Evolutionary conservation across 805 yeast species (phyloP).

Genomic region (Ogataea ramenticola): DNA sequence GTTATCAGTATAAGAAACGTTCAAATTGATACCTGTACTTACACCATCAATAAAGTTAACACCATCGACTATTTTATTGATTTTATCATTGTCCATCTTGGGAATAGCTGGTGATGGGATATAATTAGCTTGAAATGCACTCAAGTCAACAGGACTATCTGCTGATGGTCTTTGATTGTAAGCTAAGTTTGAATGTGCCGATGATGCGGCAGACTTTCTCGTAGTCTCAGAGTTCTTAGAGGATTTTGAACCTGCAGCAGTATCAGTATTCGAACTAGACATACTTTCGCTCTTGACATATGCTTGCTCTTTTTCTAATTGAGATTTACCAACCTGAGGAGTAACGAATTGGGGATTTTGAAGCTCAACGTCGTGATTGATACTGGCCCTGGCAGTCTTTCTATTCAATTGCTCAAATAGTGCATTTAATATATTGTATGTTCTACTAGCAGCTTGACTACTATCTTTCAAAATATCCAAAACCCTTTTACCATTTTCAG

Average conservation of each 20-base stretch:
- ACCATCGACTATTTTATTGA: conserved; percentile 20
- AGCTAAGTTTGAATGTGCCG: too few species aligned
- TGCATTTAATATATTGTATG: conserved; percentile 73
- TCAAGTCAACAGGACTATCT: conserved; percentile 2
- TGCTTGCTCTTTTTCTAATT: conserved; percentile 15
- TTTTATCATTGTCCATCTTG: conserved; percentile 13
- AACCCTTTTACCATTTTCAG: conserved; percentile 73
- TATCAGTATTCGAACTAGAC: background rate
- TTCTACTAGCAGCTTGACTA: conserved; percentile 72
- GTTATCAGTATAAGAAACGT: conserved; percentile 7
- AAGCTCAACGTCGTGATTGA: conserved; percentile 11
- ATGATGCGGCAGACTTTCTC: conserved; percentile 5
- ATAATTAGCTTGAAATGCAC: conserved; percentile 7
- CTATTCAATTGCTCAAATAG: conserved; percentile 72
- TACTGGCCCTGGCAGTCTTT: conserved; percentile 47
- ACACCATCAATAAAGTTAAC: conserved; percentile 29
- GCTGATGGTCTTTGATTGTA: background rate
- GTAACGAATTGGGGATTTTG: conserved; percentile 17
- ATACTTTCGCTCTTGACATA: background rate
- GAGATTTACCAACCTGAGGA: conserved; percentile 20
- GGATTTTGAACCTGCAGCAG: conserved; percentile 1
- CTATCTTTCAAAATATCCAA: conserved; percentile 64
- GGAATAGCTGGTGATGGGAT: conserved; percentile 1
- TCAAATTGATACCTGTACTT: conserved; percentile 24
- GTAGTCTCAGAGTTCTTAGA: background rate